A percentile compares a stretch with the other conserved stretches of the same genome.
These are phyloP conservation scores for Schwanniomyces yamadae DNA, from an alignment of 805 yeast genomes.

Conservation along the genomic window DNA sequence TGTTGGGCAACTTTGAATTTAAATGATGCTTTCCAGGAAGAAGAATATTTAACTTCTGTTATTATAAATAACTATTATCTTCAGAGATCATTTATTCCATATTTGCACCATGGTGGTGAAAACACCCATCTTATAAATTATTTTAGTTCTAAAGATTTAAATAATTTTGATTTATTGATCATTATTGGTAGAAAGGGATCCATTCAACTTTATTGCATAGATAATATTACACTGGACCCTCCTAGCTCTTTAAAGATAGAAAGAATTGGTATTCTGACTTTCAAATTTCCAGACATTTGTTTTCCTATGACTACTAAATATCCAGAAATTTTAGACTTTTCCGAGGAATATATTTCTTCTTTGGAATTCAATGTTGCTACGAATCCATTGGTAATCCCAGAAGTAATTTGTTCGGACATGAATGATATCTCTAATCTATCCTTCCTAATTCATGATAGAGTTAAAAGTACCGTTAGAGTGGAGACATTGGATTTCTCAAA, in stretches of 20 bases:
- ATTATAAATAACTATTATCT: conserved; percentile 40
- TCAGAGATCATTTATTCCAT: conserved; percentile 19
- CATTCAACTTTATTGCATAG: conserved; percentile 45
- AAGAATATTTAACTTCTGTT: conserved; percentile 15
- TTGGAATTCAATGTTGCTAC: conserved; percentile 11
- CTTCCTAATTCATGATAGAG: conserved; percentile 36
- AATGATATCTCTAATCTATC: conserved; percentile 5
- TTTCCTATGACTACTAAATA: conserved; percentile 10
- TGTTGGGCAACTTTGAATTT: conserved; percentile 52
- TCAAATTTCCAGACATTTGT: conserved; percentile 11
- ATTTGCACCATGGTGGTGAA: conserved; percentile 1
- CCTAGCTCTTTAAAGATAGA: conserved; percentile 52
- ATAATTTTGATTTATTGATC: conserved; percentile 31
- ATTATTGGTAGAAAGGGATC: conserved; percentile 41
- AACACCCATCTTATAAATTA: conserved; percentile 12
- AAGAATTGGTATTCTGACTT: conserved; percentile 23
- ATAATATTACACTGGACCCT: conserved; percentile 52
- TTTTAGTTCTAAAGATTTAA: conserved; percentile 12
- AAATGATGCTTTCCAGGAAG: conserved; percentile 18
- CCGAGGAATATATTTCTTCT: conserved; percentile 10
- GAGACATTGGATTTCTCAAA: conserved; percentile 17
- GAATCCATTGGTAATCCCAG: conserved; percentile 7
- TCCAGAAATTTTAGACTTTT: neutral
- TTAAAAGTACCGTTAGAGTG: conserved; percentile 33
- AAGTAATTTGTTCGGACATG: conserved; percentile 1